Evolutionary conservation across 768 basidiomycete genomes (phyloP).

Genomic region (Serendipita sp.): DNA sequence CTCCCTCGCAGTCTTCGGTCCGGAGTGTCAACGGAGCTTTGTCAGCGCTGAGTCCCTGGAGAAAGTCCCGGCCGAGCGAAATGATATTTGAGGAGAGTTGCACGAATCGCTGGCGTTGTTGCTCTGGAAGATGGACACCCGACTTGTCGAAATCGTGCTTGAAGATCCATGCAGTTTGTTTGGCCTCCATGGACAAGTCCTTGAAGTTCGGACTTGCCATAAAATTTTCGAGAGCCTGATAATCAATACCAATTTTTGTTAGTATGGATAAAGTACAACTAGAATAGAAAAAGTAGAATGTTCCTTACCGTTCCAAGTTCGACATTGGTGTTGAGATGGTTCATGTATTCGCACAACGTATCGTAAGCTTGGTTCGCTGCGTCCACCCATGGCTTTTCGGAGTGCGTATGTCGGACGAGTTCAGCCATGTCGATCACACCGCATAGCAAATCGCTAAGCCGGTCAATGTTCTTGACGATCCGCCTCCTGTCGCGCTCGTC

Average conservation of each 20-base stretch:
- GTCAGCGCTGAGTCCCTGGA: conserved; percentile 47
- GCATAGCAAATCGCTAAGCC: conserved; percentile 90
- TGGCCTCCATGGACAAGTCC: conserved; percentile 57
- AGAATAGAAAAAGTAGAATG: too few species aligned
- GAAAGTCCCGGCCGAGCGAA: conserved; percentile 71
- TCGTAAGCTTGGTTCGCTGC: conserved; percentile 83
- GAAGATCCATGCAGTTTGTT: conserved; percentile 81
- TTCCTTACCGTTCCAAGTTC: conserved; percentile 71
- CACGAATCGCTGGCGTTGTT: conserved; percentile 68
- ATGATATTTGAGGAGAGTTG: conserved; percentile 80
- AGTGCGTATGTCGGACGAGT: conserved; percentile 83
- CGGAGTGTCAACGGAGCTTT: conserved; percentile 32
- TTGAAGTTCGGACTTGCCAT: conserved; percentile 50
- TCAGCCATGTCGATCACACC: conserved; percentile 95
- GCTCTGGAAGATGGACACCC: conserved; percentile 74
- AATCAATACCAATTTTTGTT: conserved; percentile 14
- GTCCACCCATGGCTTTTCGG: conserved; percentile 66
- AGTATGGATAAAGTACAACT: too few species aligned
- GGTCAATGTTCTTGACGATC: conserved; percentile 91
- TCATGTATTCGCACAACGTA: conserved; percentile 92
- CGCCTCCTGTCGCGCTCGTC: conserved; percentile 60
- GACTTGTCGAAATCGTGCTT: conserved; percentile 97
- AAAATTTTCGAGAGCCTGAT: conserved; percentile 54
- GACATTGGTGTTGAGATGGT: conserved; percentile 85
- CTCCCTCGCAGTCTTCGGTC: conserved; percentile 7